Conservation (phyloP, 805 yeast genomes). For the Starmerella roubikii region DNA sequence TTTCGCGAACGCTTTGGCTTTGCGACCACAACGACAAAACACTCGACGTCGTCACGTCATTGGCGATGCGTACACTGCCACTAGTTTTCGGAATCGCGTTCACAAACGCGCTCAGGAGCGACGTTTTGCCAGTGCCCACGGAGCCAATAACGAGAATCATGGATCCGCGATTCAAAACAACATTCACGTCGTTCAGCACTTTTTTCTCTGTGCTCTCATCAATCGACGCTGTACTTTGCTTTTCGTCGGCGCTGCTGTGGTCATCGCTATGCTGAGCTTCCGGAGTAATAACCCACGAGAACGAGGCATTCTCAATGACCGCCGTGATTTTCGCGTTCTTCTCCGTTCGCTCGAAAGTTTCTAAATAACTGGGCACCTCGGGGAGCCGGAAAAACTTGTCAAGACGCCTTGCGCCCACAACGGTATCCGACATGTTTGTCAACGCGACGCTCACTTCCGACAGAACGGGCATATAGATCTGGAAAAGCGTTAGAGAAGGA, state of each 20-base stretch:
- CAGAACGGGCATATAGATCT: constrained; percentile 9
- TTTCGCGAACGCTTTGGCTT: constrained; percentile 6
- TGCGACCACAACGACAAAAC: constrained; percentile 12
- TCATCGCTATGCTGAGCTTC: constrained; percentile 23
- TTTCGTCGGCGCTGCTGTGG: constrained; percentile 1
- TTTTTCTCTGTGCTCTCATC: constrained; percentile 4
- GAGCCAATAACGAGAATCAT: constrained; percentile 54
- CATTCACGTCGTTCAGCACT: constrained; percentile 20
- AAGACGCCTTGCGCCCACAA: constrained; percentile 22
- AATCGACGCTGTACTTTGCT: constrained; percentile 24
- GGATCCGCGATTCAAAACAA: constrained; percentile 28
- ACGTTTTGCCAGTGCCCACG: constrained; percentile 72
- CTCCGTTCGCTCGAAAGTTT: neutral
- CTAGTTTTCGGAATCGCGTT: constrained; percentile 49
- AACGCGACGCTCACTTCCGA: constrained; percentile 34
- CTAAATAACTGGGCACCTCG: constrained; percentile 26
- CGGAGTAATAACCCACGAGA: constrained; percentile 4
- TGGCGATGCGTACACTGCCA: constrained; percentile 44
- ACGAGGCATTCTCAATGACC: constrained; percentile 3
- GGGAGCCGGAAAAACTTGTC: constrained; percentile 23
- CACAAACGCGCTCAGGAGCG: constrained; percentile 53
- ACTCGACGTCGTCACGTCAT: constrained; percentile 28
- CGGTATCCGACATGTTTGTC: constrained; percentile 28
- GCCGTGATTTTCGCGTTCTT: neutral
- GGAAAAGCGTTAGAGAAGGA: constrained; percentile 15